Base-by-base conservation (phyloP, 2,329 filamentous ascomycete genomes). In the Fusarium sterilihyphosum region DNA sequence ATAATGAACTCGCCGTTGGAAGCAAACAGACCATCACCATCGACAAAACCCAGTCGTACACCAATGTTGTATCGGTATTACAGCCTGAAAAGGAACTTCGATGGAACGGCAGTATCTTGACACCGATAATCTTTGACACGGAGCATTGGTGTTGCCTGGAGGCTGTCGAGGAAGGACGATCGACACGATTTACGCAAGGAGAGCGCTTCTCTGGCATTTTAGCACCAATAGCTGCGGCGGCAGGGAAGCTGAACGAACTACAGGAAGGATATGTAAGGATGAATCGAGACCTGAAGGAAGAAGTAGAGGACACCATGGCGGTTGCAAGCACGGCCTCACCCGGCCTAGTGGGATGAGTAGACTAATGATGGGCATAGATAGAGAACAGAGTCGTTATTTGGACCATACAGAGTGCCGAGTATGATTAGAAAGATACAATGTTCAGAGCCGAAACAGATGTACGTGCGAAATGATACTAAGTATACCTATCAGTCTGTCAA, bases 141-240 rank as follows among this genome's bases (percentile, higher is more conserved):
- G 58, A 71, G 4, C 63, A 72, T 8, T 71, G 70, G 67, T 71
- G 58, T 10, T 18, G 8, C 1, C 4, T 68, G 2, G 63, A 68
- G 0, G 29, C 50, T 18, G 11, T 31, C 1, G 58, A 46, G 0
- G 29, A 60, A 5, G 35, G 17, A 2, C 4, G 14, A 1, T 49
- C 20, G 14, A 71, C 68, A 2, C 26, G 26, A 1, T 71, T 72
- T 13, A 50, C 41, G 1, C 56, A 73, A 4, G 56, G 59, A 3
- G 70, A 68, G 26, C 31, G 44, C 1, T 71, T 71, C 8, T 44
- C 68, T 33, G 67, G 68, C 3, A 14, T 66, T 1, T n/a, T 71
- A 7, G 61, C 50, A 4, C 61, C 61, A 1, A 18, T 71, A 2
- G 13, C 61, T 10, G 35, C 54, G 0, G 43, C 49, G 1, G 22